phyloP scores from a whole-genome alignment of 768 basidiomycete genomes.

The Lactarius tabidus region DNA sequence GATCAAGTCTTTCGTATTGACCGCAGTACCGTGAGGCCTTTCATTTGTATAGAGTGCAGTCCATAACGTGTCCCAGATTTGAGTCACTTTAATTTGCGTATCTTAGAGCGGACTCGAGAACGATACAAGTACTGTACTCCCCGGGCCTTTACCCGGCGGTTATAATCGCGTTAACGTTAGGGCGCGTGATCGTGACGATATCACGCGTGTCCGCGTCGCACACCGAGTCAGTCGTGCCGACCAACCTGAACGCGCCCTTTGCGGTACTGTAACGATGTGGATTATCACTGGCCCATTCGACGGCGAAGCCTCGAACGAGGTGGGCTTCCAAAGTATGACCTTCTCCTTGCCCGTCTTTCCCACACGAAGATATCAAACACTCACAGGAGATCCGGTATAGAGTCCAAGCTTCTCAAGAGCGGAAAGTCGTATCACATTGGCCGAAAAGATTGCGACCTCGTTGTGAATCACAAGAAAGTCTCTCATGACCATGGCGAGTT shows the following conservation, averaged over 20 bases:
- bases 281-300: slow-evolving; percentile 53
- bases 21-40: not conserved
- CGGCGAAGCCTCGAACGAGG: slow-evolving; percentile 35
- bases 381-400: slow-evolving; percentile 29
- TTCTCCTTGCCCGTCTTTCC: not conserved
- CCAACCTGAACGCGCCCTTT: not conserved
- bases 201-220: no score
- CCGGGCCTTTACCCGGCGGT: no score
- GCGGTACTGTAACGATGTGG: slow-evolving; percentile 43
- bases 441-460: slow-evolving; percentile 47
- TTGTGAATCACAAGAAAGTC: slow-evolving; percentile 58
- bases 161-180: no score
- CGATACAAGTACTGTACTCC: no score
- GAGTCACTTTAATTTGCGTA: not conserved
- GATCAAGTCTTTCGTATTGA: not conserved
- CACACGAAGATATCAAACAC: not conserved
- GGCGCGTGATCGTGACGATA: no score
- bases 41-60: not conserved
- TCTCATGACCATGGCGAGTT: slow-evolving; percentile 60
- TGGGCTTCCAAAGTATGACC: slow-evolving; percentile 40
- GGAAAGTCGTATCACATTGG: slow-evolving; percentile 52
- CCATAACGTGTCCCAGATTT: not conserved
- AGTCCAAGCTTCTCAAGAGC: slow-evolving; percentile 59
- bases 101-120: not conserved
- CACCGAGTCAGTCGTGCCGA: not conserved